These are phyloP conservation scores for Hypoxylon cercidicola DNA, from an alignment of 495 filamentous ascomycete species.

Conservation along the genomic window DNA sequence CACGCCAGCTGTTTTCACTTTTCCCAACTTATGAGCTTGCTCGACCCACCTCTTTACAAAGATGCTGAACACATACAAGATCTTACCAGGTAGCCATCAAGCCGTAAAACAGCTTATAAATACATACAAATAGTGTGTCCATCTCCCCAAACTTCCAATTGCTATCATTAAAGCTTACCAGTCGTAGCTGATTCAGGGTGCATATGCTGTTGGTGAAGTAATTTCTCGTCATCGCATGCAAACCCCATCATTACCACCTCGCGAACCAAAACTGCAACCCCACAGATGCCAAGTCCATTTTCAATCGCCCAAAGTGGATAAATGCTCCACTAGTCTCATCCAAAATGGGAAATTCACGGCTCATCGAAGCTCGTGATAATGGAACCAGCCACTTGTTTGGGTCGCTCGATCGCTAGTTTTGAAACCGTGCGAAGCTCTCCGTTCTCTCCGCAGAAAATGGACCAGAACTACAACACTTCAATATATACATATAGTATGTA, in stretches of 20 bases:
- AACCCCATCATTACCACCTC: conserved; percentile 12
- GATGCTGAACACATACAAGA: neutral
- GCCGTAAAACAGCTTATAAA: too few species aligned
- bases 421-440: conserved; percentile 2
- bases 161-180: too few species aligned
- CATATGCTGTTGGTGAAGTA: conserved; percentile 24
- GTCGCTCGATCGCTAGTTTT: conserved; percentile 4
- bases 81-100: too few species aligned
- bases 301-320: conserved; percentile 33
- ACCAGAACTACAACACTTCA: conserved; percentile 9
- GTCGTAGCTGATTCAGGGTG: too few species aligned
- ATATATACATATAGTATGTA: neutral
- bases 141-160: too few species aligned
- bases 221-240: conserved; percentile 36
- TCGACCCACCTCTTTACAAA: neutral
- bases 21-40: neutral
- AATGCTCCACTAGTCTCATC: conserved; percentile 34
- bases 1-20: conserved; percentile 5
- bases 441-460: conserved; percentile 14
- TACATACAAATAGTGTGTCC: too few species aligned
- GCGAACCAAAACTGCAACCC: conserved; percentile 34
- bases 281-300: conserved; percentile 33
- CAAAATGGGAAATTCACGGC: conserved; percentile 33
- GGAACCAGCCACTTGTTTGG: conserved; percentile 26
- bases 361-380: conserved; percentile 35